Base-by-base conservation (phyloP, 768 basidiomycete genomes). In the Tylopilus balloui region DNA sequence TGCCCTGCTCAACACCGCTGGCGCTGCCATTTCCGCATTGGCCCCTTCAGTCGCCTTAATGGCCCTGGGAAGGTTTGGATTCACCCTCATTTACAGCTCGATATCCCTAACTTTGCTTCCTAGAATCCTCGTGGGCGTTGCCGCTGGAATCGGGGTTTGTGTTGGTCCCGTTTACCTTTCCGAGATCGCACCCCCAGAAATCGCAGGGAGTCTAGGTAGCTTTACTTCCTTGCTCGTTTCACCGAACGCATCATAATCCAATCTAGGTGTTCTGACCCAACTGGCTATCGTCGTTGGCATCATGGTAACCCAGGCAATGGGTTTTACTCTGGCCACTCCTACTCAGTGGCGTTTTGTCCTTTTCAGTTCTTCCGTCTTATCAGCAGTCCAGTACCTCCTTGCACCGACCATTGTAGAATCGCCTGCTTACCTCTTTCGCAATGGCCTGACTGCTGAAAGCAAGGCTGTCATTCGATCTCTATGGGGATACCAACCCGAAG, bases 141-240 rank as follows among this genome's bases (percentile, higher is more conserved):
- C 81, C 24, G 79, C 86, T 35, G 87, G 88, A 34, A 61, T 88
- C 47, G 85, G 85, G 29, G 66, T 90, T 7, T 88, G 86, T 55
- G 80, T 90, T n/a, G 80, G 81, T 4, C 93, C 93, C 10, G 77
- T 93, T 29, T 93, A 81, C 67, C 73, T 95, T n/a, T 76, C 86
- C 5, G 90, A 93, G 66, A 84, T 95, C 12, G 82, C 91, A 0
- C 93, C 92, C 0, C 69, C 79, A 3, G 76, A 77, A 39, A 86
- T 92, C 48, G 84, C 80, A 55, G 88, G 87, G 17, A 84, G 73
- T 47, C 72, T 92, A 53, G 90, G 89, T 82, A 52, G 21, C 77
- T 63, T 4, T 15, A 0, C 4, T 39, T n/a, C 27, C 31, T 2
- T 12, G 6, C 38, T 4, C 14, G 43, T 42, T 28, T 23, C 39